Percentiles rank a stretch among this genome's conserved stretches.
These are phyloP conservation scores for Phaeosphaeria sp. DNA, from an alignment of 2,329 filamentous ascomycete genomes.

Conservation along the genomic window DNA sequence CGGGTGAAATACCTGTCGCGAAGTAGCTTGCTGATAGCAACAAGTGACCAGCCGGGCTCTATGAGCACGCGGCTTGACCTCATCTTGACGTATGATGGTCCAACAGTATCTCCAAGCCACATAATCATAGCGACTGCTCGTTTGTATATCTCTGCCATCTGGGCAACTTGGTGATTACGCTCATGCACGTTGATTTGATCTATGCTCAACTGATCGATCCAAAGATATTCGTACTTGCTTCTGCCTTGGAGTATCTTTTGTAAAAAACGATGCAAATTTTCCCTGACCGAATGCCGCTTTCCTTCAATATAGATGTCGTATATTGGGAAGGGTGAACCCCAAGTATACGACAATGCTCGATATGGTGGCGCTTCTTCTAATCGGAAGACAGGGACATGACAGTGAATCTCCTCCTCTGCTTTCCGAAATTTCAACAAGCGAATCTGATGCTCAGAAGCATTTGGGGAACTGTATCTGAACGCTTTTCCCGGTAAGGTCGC, in stretches of 20 bases:
- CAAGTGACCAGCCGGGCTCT: background rate
- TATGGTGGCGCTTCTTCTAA: background rate
- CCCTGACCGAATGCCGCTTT: background rate
- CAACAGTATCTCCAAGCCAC: background rate
- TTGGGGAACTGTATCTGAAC: background rate
- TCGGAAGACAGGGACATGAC: background rate
- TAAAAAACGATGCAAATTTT: background rate
- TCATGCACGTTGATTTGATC: background rate
- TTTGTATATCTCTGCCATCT: background rate
- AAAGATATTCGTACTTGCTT: background rate
- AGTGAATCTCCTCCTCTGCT: background rate
- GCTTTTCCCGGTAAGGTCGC: background rate
- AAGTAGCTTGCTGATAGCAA: background rate
- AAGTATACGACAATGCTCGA: background rate
- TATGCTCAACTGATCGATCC: background rate
- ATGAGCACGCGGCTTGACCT: background rate
- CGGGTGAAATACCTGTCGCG: background rate
- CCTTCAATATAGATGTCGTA: background rate
- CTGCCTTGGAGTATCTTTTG: too few species aligned
- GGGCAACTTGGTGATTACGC: background rate
- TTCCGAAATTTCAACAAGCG: background rate
- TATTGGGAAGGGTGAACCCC: background rate
- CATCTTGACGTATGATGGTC: too few species aligned
- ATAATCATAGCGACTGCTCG: background rate
- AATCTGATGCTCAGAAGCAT: background rate